These are phyloP conservation scores for Trichoderma virens DNA, from an alignment of 495 filamentous ascomycete genomes.

Conservation along the genomic window DNA sequence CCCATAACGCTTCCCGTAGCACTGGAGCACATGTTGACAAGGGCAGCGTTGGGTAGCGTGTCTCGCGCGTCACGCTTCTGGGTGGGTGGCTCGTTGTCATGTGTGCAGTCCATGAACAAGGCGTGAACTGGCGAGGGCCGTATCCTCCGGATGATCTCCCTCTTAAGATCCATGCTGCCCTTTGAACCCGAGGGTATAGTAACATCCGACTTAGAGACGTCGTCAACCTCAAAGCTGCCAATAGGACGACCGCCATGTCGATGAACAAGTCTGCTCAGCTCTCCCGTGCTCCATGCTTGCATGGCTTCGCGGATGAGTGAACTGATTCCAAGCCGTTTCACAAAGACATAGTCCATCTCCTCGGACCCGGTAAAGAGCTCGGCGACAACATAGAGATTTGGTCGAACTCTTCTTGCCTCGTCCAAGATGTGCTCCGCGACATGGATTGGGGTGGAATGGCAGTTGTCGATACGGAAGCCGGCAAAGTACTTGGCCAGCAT, in stretches of 20 bases:
- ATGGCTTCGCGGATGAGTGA: slow-evolving; percentile 92
- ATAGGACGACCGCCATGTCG: slow-evolving; percentile 91
- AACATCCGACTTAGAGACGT: slow-evolving; percentile 30
- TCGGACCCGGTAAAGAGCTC: slow-evolving; percentile 97
- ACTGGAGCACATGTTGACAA: slow-evolving; percentile 92
- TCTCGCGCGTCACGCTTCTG: slow-evolving; percentile 94
- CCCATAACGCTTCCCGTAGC: slow-evolving; percentile 95
- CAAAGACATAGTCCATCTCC: slow-evolving; percentile 91
- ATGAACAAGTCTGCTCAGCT: slow-evolving; percentile 87
- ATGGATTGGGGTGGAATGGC: slow-evolving; percentile 89
- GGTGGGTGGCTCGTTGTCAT: slow-evolving; percentile 94
- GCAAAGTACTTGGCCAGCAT: slow-evolving; percentile 93
- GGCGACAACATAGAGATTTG: slow-evolving; percentile 84
- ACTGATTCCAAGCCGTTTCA: slow-evolving; percentile 83
- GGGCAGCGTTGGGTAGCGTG: slow-evolving; percentile 89
- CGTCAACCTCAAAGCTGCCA: slow-evolving; percentile 88
- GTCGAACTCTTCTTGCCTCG: slow-evolving; percentile 78
- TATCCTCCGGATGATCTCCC: slow-evolving; percentile 64
- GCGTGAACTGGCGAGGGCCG: slow-evolving; percentile 79
- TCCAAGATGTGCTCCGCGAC: slow-evolving; percentile 94
- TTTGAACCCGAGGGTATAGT: neutral
- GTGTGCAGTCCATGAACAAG: slow-evolving; percentile 98
- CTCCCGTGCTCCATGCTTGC: slow-evolving; percentile 94
- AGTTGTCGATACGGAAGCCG: slow-evolving; percentile 97
- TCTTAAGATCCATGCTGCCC: slow-evolving; percentile 12